Evolutionary conservation across 2,329 filamentous ascomycete genomes (phyloP), one percentile per base, ranked within the genome.

Genomic region (Colletotrichum agaves): DNA sequence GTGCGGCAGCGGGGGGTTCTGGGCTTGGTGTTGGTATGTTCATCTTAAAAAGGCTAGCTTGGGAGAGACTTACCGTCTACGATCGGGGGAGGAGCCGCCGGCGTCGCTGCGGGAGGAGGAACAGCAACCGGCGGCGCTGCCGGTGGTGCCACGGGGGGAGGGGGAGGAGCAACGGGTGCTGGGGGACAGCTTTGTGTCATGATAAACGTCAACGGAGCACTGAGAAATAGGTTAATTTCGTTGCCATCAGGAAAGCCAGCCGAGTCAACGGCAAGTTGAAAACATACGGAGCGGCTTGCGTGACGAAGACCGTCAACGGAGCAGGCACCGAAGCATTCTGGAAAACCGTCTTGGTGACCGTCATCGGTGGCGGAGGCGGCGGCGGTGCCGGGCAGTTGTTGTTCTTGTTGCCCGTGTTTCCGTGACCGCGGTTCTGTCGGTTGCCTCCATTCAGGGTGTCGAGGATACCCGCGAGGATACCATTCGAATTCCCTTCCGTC

Each of bases 401-500:
- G 23, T 66, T 60, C 12, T 55, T 57, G 39, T 37, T 44, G 39
- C 61, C 71, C 50, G 71, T 63, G 21, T 66, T 63, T 12, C 69
- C 67, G 15, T 53, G 27, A 17, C 33, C 35, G 33, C 19, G 35
- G 17, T 53, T 53, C 33, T 53, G 50, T 70, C 69, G 49, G 21
- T 53, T 65, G 33, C 44, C 47, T 33, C 64, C 67, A 11, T 70
- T 67, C 4, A 63, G 67, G 27, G 69, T 65, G 31, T 63, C 35
- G 55, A 72, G 46, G 47, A 69, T 70, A 35, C 52, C 53, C 47
- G 44, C 61, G 49, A 69, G 55, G 17, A 67, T 59, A 37, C 56
- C 73, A 46, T 37, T 23, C 19, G 43, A 19, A 47, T 57, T 47
- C 27, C 21, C 37, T 44, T 8, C 43, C 63, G 41, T 41, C 50